Percentiles rank a stretch among this genome's conserved stretches.
Conservation (phyloP, 495 filamentous ascomycete genomes). For the Penicillium odoratum region DNA sequence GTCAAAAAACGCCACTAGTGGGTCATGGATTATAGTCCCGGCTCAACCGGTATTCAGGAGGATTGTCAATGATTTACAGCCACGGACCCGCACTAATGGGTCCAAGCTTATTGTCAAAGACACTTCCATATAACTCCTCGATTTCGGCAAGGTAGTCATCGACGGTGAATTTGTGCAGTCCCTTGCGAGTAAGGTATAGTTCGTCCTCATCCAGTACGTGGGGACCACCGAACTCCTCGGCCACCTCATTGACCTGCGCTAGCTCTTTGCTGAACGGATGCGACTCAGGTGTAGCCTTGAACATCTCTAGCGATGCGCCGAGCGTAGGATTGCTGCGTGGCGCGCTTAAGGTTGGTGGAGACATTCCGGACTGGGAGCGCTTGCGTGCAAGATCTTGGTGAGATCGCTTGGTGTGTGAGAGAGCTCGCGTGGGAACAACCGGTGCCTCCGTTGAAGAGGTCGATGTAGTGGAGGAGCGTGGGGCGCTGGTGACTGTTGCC, state of each 20-base stretch:
- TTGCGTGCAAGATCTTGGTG: constrained; percentile 67
- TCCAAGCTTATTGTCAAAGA: constrained; percentile 48
- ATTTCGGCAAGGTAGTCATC: constrained; percentile 87
- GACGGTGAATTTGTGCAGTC: constrained; percentile 72
- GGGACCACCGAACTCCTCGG: constrained; percentile 74
- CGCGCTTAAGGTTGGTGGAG: constrained; percentile 40
- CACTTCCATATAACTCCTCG: constrained; percentile 60
- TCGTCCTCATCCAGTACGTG: constrained; percentile 73
- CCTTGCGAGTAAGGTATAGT: constrained; percentile 59
- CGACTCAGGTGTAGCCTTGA: constrained; percentile 34
- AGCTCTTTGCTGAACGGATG: constrained; percentile 55
- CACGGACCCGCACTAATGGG: constrained; percentile 38
- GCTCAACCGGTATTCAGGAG: constrained; percentile 23
- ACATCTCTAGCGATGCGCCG: constrained; percentile 44
- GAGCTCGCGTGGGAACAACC: constrained; percentile 68
- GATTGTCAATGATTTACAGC: constrained; percentile 34
- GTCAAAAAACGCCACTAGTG: constrained; percentile 8
- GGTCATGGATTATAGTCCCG: constrained; percentile 24
- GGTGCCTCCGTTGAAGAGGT: constrained; percentile 56
- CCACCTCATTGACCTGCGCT: constrained; percentile 63
- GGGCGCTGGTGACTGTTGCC: constrained; percentile 41
- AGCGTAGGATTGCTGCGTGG: constrained; percentile 36
- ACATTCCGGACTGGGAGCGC: constrained; percentile 58
- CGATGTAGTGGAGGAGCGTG: constrained; percentile 44
- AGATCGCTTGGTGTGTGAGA: constrained; percentile 81